Evolutionary conservation across 2,329 filamentous ascomycete genomes (phyloP).

Genomic region (Fusarium tjaetaba): DNA sequence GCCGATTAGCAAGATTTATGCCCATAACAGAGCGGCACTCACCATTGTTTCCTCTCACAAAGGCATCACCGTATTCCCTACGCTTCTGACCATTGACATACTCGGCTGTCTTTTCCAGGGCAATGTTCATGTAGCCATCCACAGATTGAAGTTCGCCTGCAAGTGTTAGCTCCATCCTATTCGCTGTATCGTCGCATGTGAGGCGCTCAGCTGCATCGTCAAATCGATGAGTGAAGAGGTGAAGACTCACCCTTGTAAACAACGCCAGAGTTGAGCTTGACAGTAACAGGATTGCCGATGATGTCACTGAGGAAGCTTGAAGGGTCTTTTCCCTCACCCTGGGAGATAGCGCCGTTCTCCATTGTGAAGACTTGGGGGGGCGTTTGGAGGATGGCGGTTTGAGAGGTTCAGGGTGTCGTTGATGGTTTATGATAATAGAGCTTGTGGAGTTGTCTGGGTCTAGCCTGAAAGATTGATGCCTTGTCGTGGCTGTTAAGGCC

Average conservation of each 20-base stretch:
- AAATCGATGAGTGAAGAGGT: not conserved
- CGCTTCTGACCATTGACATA: constrained; percentile 86
- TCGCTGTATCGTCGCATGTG: not conserved
- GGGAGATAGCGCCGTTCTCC: constrained; percentile 76
- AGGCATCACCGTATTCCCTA: constrained; percentile 90
- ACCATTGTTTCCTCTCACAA: constrained; percentile 97
- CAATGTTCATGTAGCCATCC: constrained; percentile 99
- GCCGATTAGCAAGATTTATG: constrained; percentile 18
- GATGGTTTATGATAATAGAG: constrained; percentile 25
- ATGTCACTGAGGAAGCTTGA: constrained; percentile 94
- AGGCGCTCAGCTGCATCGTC: not conserved
- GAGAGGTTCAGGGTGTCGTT: constrained; percentile 15
- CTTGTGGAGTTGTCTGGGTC: constrained; percentile 26
- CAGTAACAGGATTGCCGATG: constrained; percentile 91
- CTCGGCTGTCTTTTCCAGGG: constrained; percentile 94
- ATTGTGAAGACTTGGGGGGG: constrained; percentile 55
- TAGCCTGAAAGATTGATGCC: constrained; percentile 35
- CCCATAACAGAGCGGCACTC: constrained; percentile 31
- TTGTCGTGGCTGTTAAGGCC: constrained; percentile 37
- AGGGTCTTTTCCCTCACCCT: constrained; percentile 85
- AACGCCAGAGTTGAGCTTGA: constrained; percentile 98
- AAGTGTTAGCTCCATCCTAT: constrained; percentile 3
- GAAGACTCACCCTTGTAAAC: constrained; percentile 85
- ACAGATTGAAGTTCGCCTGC: constrained; percentile 94
- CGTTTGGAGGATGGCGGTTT: constrained; percentile 8